A percentile compares a stretch with the other conserved stretches of the same genome.
phyloP scores from a whole-genome alignment of 1,139 yeast species.

The Eremothecium coryli region DNA sequence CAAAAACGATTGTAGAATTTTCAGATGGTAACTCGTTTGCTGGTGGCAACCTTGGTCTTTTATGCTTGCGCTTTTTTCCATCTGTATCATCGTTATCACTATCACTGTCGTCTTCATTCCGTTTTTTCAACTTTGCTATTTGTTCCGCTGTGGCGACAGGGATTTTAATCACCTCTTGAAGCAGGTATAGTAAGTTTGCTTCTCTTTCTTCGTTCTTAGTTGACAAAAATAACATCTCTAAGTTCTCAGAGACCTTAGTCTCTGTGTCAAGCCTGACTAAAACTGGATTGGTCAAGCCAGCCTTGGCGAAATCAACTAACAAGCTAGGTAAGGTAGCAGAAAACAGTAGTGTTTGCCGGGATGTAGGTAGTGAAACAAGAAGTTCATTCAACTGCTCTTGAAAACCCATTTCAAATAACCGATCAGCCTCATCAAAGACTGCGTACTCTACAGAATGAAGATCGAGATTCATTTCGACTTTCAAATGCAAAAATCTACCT shows the following conservation, averaged over 20 bases:
- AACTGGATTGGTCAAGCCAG: conserved; percentile 87
- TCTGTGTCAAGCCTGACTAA: conserved; percentile 90
- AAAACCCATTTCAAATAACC: conserved; percentile 95
- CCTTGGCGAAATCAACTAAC: conserved; percentile 92
- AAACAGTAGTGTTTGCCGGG: conserved; percentile 79
- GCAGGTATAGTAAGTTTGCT: conserved; percentile 63
- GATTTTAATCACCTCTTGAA: conserved; percentile 78
- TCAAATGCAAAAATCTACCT: conserved; percentile 90
- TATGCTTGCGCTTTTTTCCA: conserved; percentile 32
- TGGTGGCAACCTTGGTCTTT: conserved; percentile 49
- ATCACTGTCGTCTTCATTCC: conserved; percentile 42
- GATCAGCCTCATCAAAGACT: conserved; percentile 96
- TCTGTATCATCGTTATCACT: conserved; percentile 34
- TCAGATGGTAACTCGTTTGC: conserved; percentile 80
- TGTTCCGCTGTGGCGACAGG: conserved; percentile 67
- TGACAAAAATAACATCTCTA: conserved; percentile 82
- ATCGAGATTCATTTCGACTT: conserved; percentile 89
- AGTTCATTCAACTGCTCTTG: conserved; percentile 90
- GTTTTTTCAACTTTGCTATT: conserved; percentile 37
- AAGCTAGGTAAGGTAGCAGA: conserved; percentile 93
- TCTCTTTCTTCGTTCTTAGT: conserved; percentile 83
- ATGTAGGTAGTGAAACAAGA: conserved; percentile 69
- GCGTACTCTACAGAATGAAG: conserved; percentile 76
- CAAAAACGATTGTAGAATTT: conserved; percentile 82
- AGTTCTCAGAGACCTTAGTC: conserved; percentile 75